Conservation (phyloP, 2,329 filamentous ascomycete genomes). For the Scedosporium minutisporum region DNA sequence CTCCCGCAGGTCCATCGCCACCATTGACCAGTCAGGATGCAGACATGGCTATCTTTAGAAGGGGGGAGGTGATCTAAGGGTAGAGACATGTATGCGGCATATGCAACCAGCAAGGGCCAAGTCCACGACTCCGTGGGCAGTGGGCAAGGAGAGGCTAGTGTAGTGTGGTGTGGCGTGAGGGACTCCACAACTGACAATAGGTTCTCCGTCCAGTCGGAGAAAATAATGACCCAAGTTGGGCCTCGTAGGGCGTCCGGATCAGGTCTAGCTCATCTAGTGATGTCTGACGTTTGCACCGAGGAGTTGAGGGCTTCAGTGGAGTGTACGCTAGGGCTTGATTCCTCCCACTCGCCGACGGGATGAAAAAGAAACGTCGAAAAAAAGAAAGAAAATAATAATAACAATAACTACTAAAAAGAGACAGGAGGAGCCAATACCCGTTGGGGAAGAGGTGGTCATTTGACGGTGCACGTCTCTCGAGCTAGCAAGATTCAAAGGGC, state of each 20-base stretch:
- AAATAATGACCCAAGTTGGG: not conserved
- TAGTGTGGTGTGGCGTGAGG: not conserved
- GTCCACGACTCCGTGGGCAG: not conserved
- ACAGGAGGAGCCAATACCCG: not conserved
- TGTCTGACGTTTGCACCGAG: no score
- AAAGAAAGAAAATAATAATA: not conserved
- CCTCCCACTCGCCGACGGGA: not conserved
- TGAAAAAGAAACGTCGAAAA: not conserved
- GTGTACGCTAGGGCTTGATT: no score
- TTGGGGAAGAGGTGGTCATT: not conserved
- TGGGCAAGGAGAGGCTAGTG: not conserved
- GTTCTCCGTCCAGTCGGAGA: not conserved
- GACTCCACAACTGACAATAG: not conserved
- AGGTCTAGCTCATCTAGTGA: not conserved
- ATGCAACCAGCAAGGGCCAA: not conserved
- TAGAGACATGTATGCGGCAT: not conserved
- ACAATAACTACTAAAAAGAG: not conserved
- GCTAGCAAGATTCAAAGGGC: no score
- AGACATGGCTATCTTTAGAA: not conserved
- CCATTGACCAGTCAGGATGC: not conserved
- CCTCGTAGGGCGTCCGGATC: not conserved
- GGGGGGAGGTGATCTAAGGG: not conserved
- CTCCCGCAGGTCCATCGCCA: not conserved
- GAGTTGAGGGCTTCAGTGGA: no score
- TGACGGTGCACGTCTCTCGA: no score